phyloP scores from a whole-genome alignment of 176 grass and related monocot species.

The Lolium multiflorum region DNA sequence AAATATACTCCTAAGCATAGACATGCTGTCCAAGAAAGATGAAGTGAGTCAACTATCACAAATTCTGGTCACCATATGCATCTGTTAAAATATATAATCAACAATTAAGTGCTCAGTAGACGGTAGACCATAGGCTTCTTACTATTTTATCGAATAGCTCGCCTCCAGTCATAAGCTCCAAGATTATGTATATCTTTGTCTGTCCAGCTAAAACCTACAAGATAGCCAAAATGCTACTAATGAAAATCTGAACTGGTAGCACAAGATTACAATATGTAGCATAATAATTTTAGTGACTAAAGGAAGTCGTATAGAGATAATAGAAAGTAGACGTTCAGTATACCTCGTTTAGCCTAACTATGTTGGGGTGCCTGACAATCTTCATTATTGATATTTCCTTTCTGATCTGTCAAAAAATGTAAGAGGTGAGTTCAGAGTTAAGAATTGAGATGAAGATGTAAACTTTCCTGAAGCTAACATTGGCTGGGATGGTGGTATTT shows the following conservation, averaged over 20 bases:
- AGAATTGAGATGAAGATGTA: neutral
- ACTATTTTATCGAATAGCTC: conserved; percentile 98
- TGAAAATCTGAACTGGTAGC: neutral
- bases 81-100: conserved; percentile 6
- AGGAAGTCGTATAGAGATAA: neutral
- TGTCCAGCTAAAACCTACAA: conserved; percentile 82
- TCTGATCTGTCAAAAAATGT: conserved; percentile 70
- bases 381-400: conserved; percentile 99
- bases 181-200: conserved; percentile 98
- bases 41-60: conserved; percentile 14
- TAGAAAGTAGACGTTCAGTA: neutral
- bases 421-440: neutral
- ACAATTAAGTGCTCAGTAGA: conserved; percentile 12
- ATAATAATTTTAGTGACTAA: conserved; percentile 8
- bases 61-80: neutral
- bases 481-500: neutral
- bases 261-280: neutral
- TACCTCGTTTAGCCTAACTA: conserved; percentile 90
- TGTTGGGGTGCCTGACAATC: conserved; percentile 91
- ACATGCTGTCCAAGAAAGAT: neutral
- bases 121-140: conserved; percentile 42
- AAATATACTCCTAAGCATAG: neutral
- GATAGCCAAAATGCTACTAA: conserved; percentile 28
- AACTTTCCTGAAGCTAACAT: neutral
- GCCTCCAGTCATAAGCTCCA: conserved; percentile 91